phyloP scores from a whole-genome alignment of 805 yeast species.

The Kodamaea kakaduensis region DNA sequence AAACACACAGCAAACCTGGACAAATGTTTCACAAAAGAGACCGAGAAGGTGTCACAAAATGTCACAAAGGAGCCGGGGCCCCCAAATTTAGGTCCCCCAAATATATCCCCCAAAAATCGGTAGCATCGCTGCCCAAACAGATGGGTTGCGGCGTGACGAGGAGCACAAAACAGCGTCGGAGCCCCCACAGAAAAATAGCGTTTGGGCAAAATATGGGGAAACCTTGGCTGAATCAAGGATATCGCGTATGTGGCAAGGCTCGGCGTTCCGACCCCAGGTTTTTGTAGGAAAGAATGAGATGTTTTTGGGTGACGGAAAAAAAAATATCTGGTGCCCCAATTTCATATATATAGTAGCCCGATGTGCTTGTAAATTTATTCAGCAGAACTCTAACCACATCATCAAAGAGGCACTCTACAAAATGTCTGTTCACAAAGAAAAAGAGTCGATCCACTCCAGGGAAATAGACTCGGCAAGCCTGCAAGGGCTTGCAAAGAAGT shows the following conservation, averaged over 20 bases:
- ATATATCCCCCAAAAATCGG: background rate
- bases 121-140: too few relatives aligned
- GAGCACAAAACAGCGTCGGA: too few relatives aligned
- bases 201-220: too few relatives aligned
- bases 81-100: slow-evolving; percentile 1
- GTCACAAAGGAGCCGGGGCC: too few relatives aligned
- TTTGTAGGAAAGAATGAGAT: background rate
- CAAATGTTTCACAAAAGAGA: too few relatives aligned
- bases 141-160: too few relatives aligned
- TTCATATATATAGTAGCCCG: slow-evolving; percentile 1
- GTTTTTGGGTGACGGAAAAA: background rate
- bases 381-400: background rate
- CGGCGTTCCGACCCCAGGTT: slow-evolving; percentile 1
- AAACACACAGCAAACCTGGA: too few relatives aligned
- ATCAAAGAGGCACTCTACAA: too few relatives aligned
- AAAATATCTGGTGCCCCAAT: background rate
- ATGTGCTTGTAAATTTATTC: background rate
- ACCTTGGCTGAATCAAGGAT: too few relatives aligned
- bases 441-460: background rate
- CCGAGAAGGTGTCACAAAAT: too few relatives aligned
- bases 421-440: background rate
- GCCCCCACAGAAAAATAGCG: too few relatives aligned
- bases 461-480: slow-evolving; percentile 1
- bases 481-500: background rate
- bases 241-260: too few relatives aligned